Conservation (phyloP, 345 rosid species). For the Eucalyptus brandiana region DNA sequence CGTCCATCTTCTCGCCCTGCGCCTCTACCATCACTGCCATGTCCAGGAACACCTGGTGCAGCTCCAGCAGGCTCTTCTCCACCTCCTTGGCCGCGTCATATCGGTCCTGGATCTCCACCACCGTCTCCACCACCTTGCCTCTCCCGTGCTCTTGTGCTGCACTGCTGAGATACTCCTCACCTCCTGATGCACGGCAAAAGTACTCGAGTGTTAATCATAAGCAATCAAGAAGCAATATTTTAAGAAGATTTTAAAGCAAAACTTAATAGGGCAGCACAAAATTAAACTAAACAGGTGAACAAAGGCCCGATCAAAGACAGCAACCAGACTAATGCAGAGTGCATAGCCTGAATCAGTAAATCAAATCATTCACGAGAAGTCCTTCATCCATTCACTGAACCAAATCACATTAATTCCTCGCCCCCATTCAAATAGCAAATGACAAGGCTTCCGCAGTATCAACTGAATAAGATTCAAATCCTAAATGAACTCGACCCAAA, state of each 20-base stretch:
- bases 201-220: not conserved
- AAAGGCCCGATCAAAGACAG: not conserved
- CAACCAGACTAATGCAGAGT: not conserved
- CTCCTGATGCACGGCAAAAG: conserved; percentile 10
- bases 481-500: not conserved
- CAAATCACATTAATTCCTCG: not conserved
- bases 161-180: conserved; percentile 52
- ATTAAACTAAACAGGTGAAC: not conserved
- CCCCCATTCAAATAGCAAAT: not conserved
- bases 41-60: conserved; percentile 88
- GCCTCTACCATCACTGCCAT: conserved; percentile 96
- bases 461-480: not conserved
- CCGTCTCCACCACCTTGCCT: conserved; percentile 84
- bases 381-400: not conserved
- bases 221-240: not conserved
- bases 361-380: too few species aligned
- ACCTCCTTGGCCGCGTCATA: conserved; percentile 83
- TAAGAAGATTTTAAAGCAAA: not conserved
- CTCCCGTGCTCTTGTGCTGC: conserved; percentile 95
- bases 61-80: conserved; percentile 86
- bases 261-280: not conserved
- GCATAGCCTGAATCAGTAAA: too few species aligned
- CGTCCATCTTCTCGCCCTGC: conserved; percentile 92
- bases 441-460: not conserved
- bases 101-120: conserved; percentile 90